Base-by-base conservation (phyloP, 192 early-diverging fungal genomes). In the Pilobolus umbonatus region DNA sequence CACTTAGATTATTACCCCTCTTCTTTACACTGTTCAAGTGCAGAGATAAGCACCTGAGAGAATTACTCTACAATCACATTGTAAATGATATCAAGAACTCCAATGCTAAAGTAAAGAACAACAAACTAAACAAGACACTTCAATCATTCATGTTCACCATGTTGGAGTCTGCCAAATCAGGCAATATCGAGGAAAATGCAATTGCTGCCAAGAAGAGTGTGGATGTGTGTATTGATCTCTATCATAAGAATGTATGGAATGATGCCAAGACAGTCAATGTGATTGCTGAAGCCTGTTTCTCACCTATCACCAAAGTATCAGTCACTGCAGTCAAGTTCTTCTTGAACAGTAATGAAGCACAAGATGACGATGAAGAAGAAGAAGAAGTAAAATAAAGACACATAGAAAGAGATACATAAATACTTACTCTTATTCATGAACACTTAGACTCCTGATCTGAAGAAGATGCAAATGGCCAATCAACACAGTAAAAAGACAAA, bases 221-320 rank as follows among this genome's bases (percentile, higher is more conserved):
- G 28, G 93, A 98, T 56, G 89, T 97, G 25, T 98, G 96, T 81
- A 92, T 99, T 55, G 94, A 98, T 51, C 74, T 98, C 25, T 99
- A 99, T 77, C 82, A 85, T 61, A 99, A 98, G 74, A 86, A 90
- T 61, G 82, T 99, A 15, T 99, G 97, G 86, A 93, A 95, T 60
- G 97, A 98, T 71, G 85, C 89, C 40, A 99, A 99, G 79, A 98
- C 97, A 17, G 94, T 96, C 60, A 99, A 99, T 73, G 92, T 99
- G 15, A 91, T 99, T 71, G 88, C 91, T 14, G 90, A 96, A 65
- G 96, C 96, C 8, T 96, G 93, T 72, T 95, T 97, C 57, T 96
- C 92, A 36, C 85, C 86, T 24, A 82, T 86, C 8, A 78, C 90
- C 69, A 99, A 99, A 71, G 80, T 99, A 31, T 86, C 89, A 61